Evolutionary conservation across 306 rosid genomes (phyloP), one percentile per base, ranked within the genome.

Genomic region (Casuarina cunninghamiana): DNA sequence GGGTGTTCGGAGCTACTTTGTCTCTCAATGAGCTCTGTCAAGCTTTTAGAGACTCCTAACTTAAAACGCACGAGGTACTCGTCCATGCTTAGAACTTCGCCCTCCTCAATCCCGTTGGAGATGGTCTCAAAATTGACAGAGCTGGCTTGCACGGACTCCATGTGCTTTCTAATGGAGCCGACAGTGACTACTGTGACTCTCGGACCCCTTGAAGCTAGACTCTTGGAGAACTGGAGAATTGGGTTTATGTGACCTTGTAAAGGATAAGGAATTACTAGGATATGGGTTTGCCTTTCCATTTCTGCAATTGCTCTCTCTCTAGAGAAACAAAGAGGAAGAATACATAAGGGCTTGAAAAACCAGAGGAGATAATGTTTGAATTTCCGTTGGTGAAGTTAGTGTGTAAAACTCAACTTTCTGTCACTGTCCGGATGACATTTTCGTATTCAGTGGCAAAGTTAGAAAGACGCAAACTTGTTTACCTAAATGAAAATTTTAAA

Each of bases 201-300:
- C 32, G 71, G 61, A 10, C 83, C 80, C 17, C 70, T 69, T 6
- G 86, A 44, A 41, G 72, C 75, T 0, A 83, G 69, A 62, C 79
- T 76, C 49, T 83, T 78, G 26, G 86, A 57, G 73, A 83, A 69
- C 37, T 83, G 79, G 48, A 83, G 62, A n/a, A 74, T 65, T 69
- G 86, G 86, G 68, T 78, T 83, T 49, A 83, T 83, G 71, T 83
- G 86, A 35, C 83, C 80, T 65, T 78, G 86, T 35, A 58, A 53
- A 6, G 81, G 81, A n/a, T 71, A 81, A 0, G 84, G 76, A 50
- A 81, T 45, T 3, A 65, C 54, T 2, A 81, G 32, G n/a, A 81
- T 68, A 32, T 81, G 74, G 2, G 43, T 15, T 17, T 16, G 3
- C 5, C 35, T 75, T 76, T 12, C 60, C 70, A 53, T 44, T 77